Base-by-base conservation (phyloP, 2,329 filamentous ascomycete species). In the Cyclaneusma minus region DNA sequence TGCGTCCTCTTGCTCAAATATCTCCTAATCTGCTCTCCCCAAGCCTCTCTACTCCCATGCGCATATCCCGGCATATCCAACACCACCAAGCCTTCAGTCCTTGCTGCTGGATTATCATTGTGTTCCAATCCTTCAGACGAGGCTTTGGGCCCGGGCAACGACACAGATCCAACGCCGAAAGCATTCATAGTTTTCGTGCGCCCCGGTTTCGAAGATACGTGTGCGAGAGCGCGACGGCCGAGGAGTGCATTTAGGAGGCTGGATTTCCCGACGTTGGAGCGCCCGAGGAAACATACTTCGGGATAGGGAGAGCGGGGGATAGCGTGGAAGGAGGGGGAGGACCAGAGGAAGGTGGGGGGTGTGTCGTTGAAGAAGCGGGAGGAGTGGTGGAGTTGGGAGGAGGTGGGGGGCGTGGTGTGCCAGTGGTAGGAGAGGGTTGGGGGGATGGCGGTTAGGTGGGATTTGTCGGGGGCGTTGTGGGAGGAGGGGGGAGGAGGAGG, bases 11-110 rank as follows among this genome's bases (percentile, higher is more conserved):
- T 55, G 35, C 58, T 54, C 16, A 82, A 46, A 49, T 77, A 80
- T 45, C 77, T 78, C 54, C 78, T 56, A 32, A 78, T 74, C 46
- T 79, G 68, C 13, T 48, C 43, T 0, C 75, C 75, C 72, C 74
- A 80, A 38, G 68, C 64, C 6, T 55, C 47, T 17, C 62, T 50
- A 40, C 66, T 70, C 2, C 63, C 71, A 30, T 66, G 60, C 4
- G 75, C 75, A 41, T 81, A 81, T 0, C 75, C 75, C 1, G 75
- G 76, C 64, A 76, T 76, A 45, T 82, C 75, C 12, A 81, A 55
- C 17, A 82, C 56, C 0, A 72, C 60, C 15, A 77, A 42, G 29
- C 44, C 47, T 29, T 36, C 36, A 35, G 38, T 38, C 25, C 43
- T 39, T 12, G 42, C 40, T 18, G 35, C 36, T 4, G 34, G 32